phyloP scores from a whole-genome alignment of 371 early-diverging fungal species.

The Mucor mucedo region DNA sequence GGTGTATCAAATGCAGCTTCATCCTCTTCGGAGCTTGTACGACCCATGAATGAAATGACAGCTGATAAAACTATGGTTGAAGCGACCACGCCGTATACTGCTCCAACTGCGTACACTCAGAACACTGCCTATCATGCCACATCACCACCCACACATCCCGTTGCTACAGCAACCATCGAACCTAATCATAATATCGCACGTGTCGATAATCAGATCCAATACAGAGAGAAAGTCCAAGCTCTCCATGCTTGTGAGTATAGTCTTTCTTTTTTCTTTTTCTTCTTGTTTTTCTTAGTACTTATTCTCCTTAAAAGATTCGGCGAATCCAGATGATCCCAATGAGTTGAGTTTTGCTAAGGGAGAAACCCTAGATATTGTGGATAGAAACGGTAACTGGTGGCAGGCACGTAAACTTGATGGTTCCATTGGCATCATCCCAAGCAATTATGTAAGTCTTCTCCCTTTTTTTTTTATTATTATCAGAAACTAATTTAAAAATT shows the following conservation, averaged over 20 bases:
- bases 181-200: neutral
- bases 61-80: slow-evolving; percentile 35
- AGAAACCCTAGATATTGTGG: slow-evolving; percentile 81
- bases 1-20: slow-evolving; percentile 19
- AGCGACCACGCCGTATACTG: slow-evolving; percentile 7
- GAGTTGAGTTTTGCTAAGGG: slow-evolving; percentile 86
- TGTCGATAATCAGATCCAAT: slow-evolving; percentile 23
- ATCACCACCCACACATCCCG: slow-evolving; percentile 3
- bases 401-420: slow-evolving; percentile 83
- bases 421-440: slow-evolving; percentile 85
- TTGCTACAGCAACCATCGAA: slow-evolving; percentile 20
- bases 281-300: slow-evolving; percentile 1
- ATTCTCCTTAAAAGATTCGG: slow-evolving; percentile 54
- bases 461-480: neutral
- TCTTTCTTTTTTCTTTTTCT: slow-evolving; percentile 1
- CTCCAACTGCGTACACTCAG: neutral
- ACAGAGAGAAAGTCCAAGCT: slow-evolving; percentile 41
- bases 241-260: slow-evolving; percentile 30
- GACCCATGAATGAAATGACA: slow-evolving; percentile 31
- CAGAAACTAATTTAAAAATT: neutral
- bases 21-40: neutral
- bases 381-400: slow-evolving; percentile 94
- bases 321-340: slow-evolving; percentile 86
- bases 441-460: slow-evolving; percentile 72
- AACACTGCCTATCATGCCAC: neutral